Conservation (phyloP, 768 basidiomycete species). For the Chalciporus piperatus region DNA sequence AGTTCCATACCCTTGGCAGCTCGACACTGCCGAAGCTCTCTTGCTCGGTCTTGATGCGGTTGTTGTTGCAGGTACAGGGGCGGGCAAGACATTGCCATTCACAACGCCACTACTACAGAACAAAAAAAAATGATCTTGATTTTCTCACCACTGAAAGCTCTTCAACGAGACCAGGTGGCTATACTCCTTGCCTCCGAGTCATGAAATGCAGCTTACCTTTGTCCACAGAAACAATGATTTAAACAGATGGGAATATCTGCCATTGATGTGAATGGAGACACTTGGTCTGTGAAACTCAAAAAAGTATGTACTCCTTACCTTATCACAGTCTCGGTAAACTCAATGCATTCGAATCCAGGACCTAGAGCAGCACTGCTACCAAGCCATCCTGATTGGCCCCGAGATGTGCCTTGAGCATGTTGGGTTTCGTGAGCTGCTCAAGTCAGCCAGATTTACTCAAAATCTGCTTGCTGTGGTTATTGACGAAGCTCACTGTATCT, state of each 20-base stretch:
- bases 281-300: constrained; percentile 27
- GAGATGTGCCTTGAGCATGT: too few species aligned
- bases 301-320: constrained; percentile 21
- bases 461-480: too few species aligned
- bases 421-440: too few species aligned
- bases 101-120: constrained; percentile 30
- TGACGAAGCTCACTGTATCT: too few species aligned
- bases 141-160: constrained; percentile 37
- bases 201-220: neutral
- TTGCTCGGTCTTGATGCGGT: constrained; percentile 32
- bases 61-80: constrained; percentile 36
- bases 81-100: constrained; percentile 40
- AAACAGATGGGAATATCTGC: constrained; percentile 29
- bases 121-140: constrained; percentile 26
- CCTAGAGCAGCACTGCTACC: too few species aligned
- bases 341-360: neutral
- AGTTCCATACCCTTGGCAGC: too few species aligned
- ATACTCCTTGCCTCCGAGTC: neutral
- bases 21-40: too few species aligned
- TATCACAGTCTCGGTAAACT: neutral
- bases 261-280: constrained; percentile 37
- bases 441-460: too few species aligned
- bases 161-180: constrained; percentile 36
- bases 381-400: too few species aligned
- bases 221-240: constrained; percentile 20